Conservation (phyloP, 768 basidiomycete genomes). For the Pleurotus tuoliensis region DNA sequence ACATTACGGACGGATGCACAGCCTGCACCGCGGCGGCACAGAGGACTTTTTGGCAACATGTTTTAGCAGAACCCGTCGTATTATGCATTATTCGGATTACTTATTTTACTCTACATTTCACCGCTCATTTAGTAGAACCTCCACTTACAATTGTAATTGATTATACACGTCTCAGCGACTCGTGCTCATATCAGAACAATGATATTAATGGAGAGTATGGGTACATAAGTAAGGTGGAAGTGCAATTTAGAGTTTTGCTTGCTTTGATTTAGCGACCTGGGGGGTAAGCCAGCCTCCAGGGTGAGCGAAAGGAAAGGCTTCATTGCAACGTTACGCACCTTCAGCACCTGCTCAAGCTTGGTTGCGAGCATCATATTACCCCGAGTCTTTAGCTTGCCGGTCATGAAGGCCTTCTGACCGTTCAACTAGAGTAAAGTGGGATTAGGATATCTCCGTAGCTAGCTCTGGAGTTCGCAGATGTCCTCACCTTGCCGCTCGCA, state of each 20-base stretch:
- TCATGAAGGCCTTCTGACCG: slow-evolving; percentile 96
- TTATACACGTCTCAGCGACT: slow-evolving; percentile 1
- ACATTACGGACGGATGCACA: slow-evolving; percentile 83
- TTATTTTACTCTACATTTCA: not conserved
- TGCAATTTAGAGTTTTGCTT: not conserved
- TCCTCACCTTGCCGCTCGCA: slow-evolving; percentile 64
- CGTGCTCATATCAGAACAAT: not conserved
- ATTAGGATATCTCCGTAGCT: too few relatives aligned
- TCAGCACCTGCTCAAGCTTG: slow-evolving; percentile 81
- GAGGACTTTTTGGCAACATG: slow-evolving; percentile 76
- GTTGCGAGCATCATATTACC: slow-evolving; percentile 94
- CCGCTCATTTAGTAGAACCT: slow-evolving; percentile 8
- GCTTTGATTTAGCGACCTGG: slow-evolving; percentile 42
- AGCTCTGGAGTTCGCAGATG: not conserved
- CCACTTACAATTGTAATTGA: slow-evolving; percentile 7
- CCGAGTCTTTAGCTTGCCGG: slow-evolving; percentile 87
- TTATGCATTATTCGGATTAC: not conserved
- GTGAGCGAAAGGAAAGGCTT: not conserved
- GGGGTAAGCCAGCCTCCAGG: not conserved
- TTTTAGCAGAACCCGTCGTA: slow-evolving; percentile 35
- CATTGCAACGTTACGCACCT: slow-evolving; percentile 40
- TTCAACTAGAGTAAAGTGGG: slow-evolving; percentile 47
- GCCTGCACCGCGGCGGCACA: slow-evolving; percentile 65
- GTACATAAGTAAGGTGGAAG: not conserved
- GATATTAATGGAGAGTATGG: not conserved